Conservation (phyloP, 108 stramenopile genomes). For the Aurantiochytrium sp. region DNA sequence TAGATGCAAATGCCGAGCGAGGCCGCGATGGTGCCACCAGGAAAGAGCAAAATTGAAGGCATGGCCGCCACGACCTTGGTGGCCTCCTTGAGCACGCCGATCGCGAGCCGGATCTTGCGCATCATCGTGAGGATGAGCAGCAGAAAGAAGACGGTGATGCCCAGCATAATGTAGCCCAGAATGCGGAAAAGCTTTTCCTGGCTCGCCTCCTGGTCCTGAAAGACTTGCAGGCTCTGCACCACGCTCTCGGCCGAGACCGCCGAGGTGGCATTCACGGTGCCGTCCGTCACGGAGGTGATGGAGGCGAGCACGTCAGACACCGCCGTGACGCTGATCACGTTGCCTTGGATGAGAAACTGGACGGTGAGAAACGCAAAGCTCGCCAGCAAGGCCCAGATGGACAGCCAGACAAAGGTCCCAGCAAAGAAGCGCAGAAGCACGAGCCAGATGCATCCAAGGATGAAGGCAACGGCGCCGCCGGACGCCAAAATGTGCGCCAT, state of each 20-base stretch:
- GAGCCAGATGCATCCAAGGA: not conserved
- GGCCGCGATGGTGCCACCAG: not conserved
- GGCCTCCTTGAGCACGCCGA: not conserved
- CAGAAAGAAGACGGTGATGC: not conserved
- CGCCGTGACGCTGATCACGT: not conserved
- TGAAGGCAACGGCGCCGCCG: conserved; percentile 5
- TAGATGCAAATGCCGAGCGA: not conserved
- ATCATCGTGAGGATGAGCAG: not conserved
- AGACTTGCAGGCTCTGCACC: not conserved
- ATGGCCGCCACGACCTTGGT: not conserved
- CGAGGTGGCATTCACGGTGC: not conserved
- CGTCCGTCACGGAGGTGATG: not conserved
- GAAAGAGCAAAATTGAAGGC: not conserved
- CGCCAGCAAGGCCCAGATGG: not conserved
- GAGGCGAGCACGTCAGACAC: not conserved
- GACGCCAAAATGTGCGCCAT: not conserved
- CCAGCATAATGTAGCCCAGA: conserved; percentile 33
- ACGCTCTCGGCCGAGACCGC: not conserved
- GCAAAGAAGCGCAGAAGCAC: conserved; percentile 17
- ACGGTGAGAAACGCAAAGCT: conserved; percentile 10
- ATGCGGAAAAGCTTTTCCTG: not conserved
- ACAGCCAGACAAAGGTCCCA: conserved; percentile 23
- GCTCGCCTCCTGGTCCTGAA: not conserved
- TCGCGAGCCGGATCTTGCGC: conserved; percentile 10
- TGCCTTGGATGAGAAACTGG: not conserved